phyloP scores from a whole-genome alignment of 2,329 filamentous ascomycete genomes.

The Parastagonospora nodorum region DNA sequence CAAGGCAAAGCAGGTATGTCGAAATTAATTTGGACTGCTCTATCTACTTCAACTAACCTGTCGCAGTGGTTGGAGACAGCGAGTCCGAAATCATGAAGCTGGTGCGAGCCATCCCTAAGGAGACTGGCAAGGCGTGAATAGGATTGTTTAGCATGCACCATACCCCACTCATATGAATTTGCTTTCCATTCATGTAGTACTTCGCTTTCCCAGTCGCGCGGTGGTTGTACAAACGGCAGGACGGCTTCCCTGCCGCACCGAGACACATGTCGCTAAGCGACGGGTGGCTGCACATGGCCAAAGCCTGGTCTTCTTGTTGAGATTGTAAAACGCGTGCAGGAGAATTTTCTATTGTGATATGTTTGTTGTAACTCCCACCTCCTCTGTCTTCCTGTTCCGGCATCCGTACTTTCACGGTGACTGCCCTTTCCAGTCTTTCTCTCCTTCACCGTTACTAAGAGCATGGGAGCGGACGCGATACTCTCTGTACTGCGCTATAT shows the following conservation, averaged over 20 bases:
- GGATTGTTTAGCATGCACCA: neutral
- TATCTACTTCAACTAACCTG: slow-evolving; percentile 10
- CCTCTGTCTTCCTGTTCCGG: no score
- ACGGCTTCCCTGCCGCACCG: no score
- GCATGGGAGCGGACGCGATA: neutral
- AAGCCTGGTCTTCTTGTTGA: no score
- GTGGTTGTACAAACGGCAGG: no score
- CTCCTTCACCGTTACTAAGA: neutral
- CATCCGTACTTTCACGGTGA: no score
- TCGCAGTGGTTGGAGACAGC: slow-evolving; percentile 69
- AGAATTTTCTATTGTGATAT: no score
- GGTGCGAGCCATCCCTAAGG: slow-evolving; percentile 63
- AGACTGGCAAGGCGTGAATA: slow-evolving; percentile 29
- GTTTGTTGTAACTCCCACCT: no score
- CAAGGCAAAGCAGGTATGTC: slow-evolving; percentile 75
- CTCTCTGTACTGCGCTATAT: no score
- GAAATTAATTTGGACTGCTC: neutral
- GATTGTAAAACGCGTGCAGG: no score
- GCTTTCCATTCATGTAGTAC: neutral
- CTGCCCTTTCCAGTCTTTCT: neutral
- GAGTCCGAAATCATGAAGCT: slow-evolving; percentile 90
- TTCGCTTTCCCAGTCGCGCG: neutral
- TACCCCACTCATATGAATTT: neutral
- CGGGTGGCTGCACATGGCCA: no score
- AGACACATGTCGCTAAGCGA: no score